Evolutionary conservation across 2,329 filamentous ascomycete species (phyloP).

Genomic region (Phialophora chinensis): DNA sequence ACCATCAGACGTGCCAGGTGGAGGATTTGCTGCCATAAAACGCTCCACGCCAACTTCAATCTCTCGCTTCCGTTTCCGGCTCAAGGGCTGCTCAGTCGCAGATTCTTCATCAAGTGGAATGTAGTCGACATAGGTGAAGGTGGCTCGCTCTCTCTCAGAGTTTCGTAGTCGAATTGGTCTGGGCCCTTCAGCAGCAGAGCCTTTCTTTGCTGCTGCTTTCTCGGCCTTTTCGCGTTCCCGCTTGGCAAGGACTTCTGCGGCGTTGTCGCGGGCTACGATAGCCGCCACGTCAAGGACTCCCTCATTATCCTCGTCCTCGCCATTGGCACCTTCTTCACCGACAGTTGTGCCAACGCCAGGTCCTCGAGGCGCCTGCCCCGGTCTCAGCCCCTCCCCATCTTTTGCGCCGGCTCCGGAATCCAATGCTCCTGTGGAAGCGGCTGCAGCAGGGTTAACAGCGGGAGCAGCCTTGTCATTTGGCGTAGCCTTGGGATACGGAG

Average conservation of each 20-base stretch:
- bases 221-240: constrained; percentile 69
- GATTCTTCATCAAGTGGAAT: constrained; percentile 60
- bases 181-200: constrained; percentile 50
- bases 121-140: constrained; percentile 67
- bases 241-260: constrained; percentile 66
- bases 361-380: constrained; percentile 55
- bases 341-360: constrained; percentile 63
- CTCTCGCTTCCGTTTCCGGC: constrained; percentile 57
- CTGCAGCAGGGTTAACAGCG: constrained; percentile 59
- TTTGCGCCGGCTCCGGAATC: constrained; percentile 52
- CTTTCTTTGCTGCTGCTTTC: constrained; percentile 60
- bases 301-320: constrained; percentile 60
- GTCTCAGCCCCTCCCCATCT: constrained; percentile 48
- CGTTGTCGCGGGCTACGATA: constrained; percentile 68
- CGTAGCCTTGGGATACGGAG: constrained; percentile 55
- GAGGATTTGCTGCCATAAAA: constrained; percentile 62
- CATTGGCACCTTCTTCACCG: constrained; percentile 56
- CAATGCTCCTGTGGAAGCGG: constrained; percentile 61
- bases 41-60: constrained; percentile 68
- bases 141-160: constrained; percentile 63
- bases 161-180: constrained; percentile 63
- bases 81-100: constrained; percentile 57
- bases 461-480: constrained; percentile 47
- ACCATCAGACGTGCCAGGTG: constrained; percentile 55
- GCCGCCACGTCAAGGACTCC: constrained; percentile 69